A percentile compares a stretch with the other conserved stretches of the same genome.
Evolutionary conservation across 805 yeast genomes (phyloP).

Genomic region (Lipomyces oligophaga): DNA sequence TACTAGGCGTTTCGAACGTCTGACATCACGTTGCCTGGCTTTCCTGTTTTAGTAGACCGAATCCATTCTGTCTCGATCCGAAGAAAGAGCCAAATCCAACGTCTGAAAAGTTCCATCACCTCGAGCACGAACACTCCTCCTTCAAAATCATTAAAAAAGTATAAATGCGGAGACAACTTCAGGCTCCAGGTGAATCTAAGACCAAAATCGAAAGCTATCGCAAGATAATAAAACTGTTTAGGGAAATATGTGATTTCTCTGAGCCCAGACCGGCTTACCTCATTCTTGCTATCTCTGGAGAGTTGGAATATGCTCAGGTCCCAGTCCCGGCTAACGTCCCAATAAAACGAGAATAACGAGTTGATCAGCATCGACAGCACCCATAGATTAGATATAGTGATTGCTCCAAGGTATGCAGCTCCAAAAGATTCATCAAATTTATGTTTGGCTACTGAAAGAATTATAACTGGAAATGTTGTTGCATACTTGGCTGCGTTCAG

Average conservation of each 20-base stretch:
- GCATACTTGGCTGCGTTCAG: constrained; percentile 73
- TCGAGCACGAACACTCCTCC: constrained; percentile 66
- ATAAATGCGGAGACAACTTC: constrained; percentile 44
- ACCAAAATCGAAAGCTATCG: constrained; percentile 56
- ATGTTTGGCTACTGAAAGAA: constrained; percentile 35
- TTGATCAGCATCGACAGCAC: constrained; percentile 51
- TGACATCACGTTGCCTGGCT: too few relatives aligned
- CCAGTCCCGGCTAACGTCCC: constrained; percentile 96
- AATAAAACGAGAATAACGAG: constrained; percentile 71
- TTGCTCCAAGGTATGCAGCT: constrained; percentile 8
- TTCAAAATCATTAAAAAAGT: constrained; percentile 39
- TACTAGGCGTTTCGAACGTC: constrained; percentile 7
- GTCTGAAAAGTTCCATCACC: constrained; percentile 67
- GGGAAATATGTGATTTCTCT: constrained; percentile 34
- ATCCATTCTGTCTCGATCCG: constrained; percentile 75
- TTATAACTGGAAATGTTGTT: constrained; percentile 55
- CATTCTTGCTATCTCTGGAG: background rate
- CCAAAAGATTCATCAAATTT: constrained; percentile 16
- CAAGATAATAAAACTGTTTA: constrained; percentile 48
- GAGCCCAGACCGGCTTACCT: constrained; percentile 21
- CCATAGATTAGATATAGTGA: constrained; percentile 16
- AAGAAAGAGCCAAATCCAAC: constrained; percentile 87
- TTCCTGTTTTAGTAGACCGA: too few relatives aligned
- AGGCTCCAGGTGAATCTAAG: constrained; percentile 76
- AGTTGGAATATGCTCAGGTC: constrained; percentile 52